These are phyloP conservation scores for Glutinoglossum americanum DNA, from an alignment of 495 filamentous ascomycete genomes.

Conservation along the genomic window DNA sequence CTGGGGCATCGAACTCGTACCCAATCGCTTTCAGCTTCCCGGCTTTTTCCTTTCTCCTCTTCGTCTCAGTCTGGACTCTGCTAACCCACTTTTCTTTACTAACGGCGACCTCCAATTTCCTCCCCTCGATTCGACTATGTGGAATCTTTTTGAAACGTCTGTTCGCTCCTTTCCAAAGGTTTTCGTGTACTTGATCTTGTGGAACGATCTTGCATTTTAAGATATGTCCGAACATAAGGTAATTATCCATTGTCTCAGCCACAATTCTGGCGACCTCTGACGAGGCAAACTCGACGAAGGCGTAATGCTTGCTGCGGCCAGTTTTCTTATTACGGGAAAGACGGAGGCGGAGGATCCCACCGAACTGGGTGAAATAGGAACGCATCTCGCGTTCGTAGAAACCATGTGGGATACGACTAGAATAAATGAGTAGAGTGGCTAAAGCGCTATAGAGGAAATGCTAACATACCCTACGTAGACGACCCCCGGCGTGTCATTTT, in stretches of 20 bases:
- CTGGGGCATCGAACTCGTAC: slow-evolving; percentile 63
- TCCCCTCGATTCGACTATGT: slow-evolving; percentile 61
- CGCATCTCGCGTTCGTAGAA: slow-evolving; percentile 96
- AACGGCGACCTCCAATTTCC: slow-evolving; percentile 43
- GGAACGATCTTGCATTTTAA: slow-evolving; percentile 66
- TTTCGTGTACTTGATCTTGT: slow-evolving; percentile 49
- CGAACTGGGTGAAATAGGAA: slow-evolving; percentile 89
- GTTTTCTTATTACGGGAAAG: slow-evolving; percentile 81
- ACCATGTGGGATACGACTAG: slow-evolving; percentile 63
- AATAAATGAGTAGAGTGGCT: background rate
- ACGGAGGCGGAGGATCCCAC: slow-evolving; percentile 56
- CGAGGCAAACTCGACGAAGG: slow-evolving; percentile 75
- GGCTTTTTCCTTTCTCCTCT: slow-evolving; percentile 38
- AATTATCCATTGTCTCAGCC: slow-evolving; percentile 89
- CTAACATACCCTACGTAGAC: slow-evolving; percentile 52
- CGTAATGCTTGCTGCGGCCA: slow-evolving; percentile 73
- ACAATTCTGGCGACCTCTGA: slow-evolving; percentile 68
- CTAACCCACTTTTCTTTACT: slow-evolving; percentile 56
- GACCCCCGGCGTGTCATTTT: slow-evolving; percentile 36
- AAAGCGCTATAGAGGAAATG: background rate
- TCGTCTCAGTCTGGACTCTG: slow-evolving; percentile 46
- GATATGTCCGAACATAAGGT: slow-evolving; percentile 83
- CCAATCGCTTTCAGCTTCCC: slow-evolving; percentile 59
- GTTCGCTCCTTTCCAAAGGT: slow-evolving; percentile 73
- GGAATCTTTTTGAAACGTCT: slow-evolving; percentile 73